A percentile compares a stretch with the other conserved stretches of the same genome.
phyloP scores from a whole-genome alignment of 495 filamentous ascomycete genomes.

The Ramalina intermedia region DNA sequence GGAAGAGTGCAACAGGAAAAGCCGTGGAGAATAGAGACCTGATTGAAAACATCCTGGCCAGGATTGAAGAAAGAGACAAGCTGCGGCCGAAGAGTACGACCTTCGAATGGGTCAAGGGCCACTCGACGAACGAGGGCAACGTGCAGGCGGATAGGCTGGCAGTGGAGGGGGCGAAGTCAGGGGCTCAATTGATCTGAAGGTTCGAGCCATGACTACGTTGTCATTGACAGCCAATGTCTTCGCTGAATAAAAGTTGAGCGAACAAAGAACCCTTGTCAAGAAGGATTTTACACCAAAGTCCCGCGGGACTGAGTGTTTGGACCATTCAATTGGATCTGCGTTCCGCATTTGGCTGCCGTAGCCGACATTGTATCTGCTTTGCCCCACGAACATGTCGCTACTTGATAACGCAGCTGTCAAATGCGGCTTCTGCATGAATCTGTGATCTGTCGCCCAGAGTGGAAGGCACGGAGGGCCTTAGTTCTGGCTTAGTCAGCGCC shows the following conservation, averaged over 20 bases:
- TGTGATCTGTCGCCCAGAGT: no score
- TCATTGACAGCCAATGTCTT: neutral
- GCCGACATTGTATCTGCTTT: no score
- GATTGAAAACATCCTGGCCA: slow-evolving; percentile 52
- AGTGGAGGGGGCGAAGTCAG: slow-evolving; percentile 38
- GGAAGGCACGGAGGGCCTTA: no score
- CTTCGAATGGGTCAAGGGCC: slow-evolving; percentile 84
- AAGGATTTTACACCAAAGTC: neutral
- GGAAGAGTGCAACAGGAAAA: slow-evolving; percentile 55
- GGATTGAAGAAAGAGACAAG: slow-evolving; percentile 54
- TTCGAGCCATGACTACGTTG: neutral
- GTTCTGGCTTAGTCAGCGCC: no score
- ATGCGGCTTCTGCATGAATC: no score
- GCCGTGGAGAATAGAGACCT: slow-evolving; percentile 78
- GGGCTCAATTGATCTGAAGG: slow-evolving; percentile 2
- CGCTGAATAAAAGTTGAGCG: neutral
- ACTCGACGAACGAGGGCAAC: slow-evolving; percentile 54
- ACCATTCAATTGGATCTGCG: no score
- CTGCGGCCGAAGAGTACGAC: slow-evolving; percentile 41
- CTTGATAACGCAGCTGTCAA: no score
- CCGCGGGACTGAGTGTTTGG: no score
- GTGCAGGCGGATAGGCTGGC: slow-evolving; percentile 69
- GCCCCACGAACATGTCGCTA: no score
- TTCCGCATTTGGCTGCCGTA: no score
- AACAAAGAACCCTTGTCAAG: neutral